Evolutionary conservation across 768 basidiomycete species (phyloP).

Genomic region (Mycena floridula): DNA sequence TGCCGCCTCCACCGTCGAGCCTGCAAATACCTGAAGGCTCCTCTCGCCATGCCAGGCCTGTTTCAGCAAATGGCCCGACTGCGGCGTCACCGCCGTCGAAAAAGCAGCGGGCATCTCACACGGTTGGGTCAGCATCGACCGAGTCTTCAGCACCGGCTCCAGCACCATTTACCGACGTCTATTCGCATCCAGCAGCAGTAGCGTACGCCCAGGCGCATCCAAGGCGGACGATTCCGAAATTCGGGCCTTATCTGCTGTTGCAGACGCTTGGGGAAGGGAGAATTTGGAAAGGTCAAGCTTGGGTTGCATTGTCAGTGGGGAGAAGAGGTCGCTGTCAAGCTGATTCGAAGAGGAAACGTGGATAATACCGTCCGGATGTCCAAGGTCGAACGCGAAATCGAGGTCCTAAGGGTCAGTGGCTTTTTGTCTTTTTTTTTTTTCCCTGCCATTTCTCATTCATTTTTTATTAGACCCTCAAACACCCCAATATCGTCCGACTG

Average conservation of each 20-base stretch:
- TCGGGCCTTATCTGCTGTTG: constrained; percentile 91
- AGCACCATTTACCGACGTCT: constrained; percentile 62
- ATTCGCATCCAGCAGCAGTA: constrained; percentile 78
- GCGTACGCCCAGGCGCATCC: constrained; percentile 83
- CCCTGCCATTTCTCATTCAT: constrained; percentile 1
- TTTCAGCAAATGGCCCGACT: no score
- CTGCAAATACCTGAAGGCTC: no score
- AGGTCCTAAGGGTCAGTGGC: constrained; percentile 80
- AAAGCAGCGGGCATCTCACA: constrained; percentile 70
- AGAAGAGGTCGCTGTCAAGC: constrained; percentile 97
- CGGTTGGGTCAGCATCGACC: constrained; percentile 48
- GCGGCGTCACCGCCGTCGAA: no score
- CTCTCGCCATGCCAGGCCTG: no score
- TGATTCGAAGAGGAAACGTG: constrained; percentile 89
- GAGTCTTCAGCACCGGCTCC: constrained; percentile 30
- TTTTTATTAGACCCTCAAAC: constrained; percentile 70
- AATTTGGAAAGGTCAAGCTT: constrained; percentile 99
- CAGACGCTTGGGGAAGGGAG: constrained; percentile 97
- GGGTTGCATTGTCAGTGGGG: constrained; percentile 91
- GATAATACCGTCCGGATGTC: constrained; percentile 82
- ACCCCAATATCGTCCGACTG: constrained; percentile 95
- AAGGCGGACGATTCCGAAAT: constrained; percentile 82
- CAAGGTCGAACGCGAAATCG: constrained; percentile 97
- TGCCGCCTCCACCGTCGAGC: no score
- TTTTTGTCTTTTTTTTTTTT: constrained; percentile 1